phyloP scores from a whole-genome alignment of 352 stramenopile genomes.

The Phytophthora litchii region DNA sequence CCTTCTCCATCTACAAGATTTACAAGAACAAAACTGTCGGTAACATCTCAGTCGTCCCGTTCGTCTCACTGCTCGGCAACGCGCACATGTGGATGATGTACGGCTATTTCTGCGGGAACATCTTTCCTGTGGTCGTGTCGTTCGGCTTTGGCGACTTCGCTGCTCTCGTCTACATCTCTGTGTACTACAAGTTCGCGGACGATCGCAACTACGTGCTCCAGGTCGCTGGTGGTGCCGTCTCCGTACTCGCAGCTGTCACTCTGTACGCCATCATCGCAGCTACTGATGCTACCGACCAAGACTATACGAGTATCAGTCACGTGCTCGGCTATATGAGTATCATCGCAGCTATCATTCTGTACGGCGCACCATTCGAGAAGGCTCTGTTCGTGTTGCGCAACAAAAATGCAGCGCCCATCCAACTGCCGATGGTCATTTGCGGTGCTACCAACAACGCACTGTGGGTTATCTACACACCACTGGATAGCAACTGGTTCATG shows the following conservation, averaged over 20 bases:
- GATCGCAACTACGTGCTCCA: conserved; percentile 47
- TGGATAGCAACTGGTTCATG: conserved; percentile 59
- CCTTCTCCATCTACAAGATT: conserved; percentile 44
- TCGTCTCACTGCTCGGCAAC: conserved; percentile 49
- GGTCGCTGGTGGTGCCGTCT: conserved; percentile 26
- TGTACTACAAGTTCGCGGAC: conserved; percentile 57
- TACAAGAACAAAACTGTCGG: conserved; percentile 42
- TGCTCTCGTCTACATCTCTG: conserved; percentile 46
- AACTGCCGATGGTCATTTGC: conserved; percentile 53
- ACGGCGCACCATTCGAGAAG: conserved; percentile 47
- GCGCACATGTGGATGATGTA: conserved; percentile 54
- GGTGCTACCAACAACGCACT: conserved; percentile 47
- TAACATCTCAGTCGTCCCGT: conserved; percentile 43
- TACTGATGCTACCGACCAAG: conserved; percentile 36
- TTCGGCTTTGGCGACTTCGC: conserved; percentile 52
- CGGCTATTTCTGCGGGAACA: conserved; percentile 49
- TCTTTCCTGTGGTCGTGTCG: conserved; percentile 58
- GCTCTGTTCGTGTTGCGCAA: conserved; percentile 46
- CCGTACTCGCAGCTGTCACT: conserved; percentile 35
- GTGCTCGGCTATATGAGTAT: conserved; percentile 46
- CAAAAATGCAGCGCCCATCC: conserved; percentile 50
- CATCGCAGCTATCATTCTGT: conserved; percentile 40
- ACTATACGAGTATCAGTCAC: conserved; percentile 31
- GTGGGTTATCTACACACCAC: conserved; percentile 52
- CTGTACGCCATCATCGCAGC: conserved; percentile 51